These are phyloP conservation scores for Capsicum chinense DNA, from an alignment of 257 asterid genomes.

Conservation along the genomic window DNA sequence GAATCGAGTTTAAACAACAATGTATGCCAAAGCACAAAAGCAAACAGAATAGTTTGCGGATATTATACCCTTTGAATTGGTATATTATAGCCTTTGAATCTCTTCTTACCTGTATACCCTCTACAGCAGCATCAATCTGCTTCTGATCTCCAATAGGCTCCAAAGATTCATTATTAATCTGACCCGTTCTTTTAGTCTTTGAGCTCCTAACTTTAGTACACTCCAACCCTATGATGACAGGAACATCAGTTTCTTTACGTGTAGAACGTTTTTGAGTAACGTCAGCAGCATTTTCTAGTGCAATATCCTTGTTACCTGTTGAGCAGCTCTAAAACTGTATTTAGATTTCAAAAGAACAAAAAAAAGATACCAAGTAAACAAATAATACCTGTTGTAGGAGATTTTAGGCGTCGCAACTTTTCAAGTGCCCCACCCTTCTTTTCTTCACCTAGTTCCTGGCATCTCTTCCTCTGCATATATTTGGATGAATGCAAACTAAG, in stretches of 20 bases:
- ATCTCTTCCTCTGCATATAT: slow-evolving; percentile 56
- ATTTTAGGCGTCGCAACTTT: slow-evolving; percentile 31
- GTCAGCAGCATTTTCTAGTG: slow-evolving; percentile 44
- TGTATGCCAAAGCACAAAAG: background rate
- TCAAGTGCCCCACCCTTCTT: slow-evolving; percentile 38
- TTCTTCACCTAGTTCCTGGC: slow-evolving; percentile 41
- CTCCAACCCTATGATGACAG: slow-evolving; percentile 66
- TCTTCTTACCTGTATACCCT: slow-evolving; percentile 44
- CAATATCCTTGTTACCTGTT: slow-evolving; percentile 50
- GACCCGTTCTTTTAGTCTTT: slow-evolving; percentile 36
- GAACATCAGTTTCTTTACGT: slow-evolving; percentile 39
- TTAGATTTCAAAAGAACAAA: slow-evolving; percentile 23
- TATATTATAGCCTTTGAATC: slow-evolving; percentile 1
- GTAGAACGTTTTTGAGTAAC: slow-evolving; percentile 41
- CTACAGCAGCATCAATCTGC: slow-evolving; percentile 41
- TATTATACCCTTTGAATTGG: background rate
- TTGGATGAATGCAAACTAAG: background rate
- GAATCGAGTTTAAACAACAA: background rate
- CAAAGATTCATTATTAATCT: slow-evolving; percentile 35
- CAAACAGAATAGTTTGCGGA: background rate
- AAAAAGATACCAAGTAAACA: background rate
- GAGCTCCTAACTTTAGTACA: slow-evolving; percentile 52
- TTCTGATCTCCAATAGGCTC: slow-evolving; percentile 42
- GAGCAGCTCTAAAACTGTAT: slow-evolving; percentile 37
- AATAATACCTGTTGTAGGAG: slow-evolving; percentile 16